phyloP scores from a whole-genome alignment of 257 asterid species.

The Echites panduratus region DNA sequence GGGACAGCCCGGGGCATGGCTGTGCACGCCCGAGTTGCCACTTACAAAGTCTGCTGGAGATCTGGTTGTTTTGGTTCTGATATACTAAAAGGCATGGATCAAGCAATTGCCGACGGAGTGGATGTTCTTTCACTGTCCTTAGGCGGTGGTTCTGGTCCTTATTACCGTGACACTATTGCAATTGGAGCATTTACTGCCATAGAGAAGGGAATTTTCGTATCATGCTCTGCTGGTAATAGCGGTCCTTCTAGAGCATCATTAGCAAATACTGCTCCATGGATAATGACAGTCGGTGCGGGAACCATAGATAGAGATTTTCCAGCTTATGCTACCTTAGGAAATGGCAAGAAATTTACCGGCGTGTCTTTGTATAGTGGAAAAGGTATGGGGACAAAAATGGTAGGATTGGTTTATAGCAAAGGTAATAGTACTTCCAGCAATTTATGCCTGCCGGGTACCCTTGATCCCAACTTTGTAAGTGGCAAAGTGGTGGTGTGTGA shows the following conservation, averaged over 20 bases:
- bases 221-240: constrained; percentile 46
- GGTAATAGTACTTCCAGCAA: constrained; percentile 16
- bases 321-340: constrained; percentile 32
- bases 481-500: constrained; percentile 45
- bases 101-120: constrained; percentile 41
- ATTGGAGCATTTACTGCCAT: constrained; percentile 44
- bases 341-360: constrained; percentile 25
- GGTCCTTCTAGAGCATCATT: constrained; percentile 36
- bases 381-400: constrained; percentile 22
- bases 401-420: constrained; percentile 24
- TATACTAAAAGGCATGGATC: constrained; percentile 43
- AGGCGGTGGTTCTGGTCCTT: constrained; percentile 50
- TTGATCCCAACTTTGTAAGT: constrained; percentile 26
- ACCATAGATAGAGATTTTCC: constrained; percentile 48
- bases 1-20: constrained; percentile 52
- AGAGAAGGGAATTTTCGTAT: constrained; percentile 38
- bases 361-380: constrained; percentile 39
- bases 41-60: constrained; percentile 41
- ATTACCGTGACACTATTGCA: constrained; percentile 42
- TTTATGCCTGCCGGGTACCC: constrained; percentile 37
- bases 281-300: constrained; percentile 49
- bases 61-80: constrained; percentile 45
- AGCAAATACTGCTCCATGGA: constrained; percentile 50
- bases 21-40: constrained; percentile 34
- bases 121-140: constrained; percentile 38